Percentiles rank a stretch among this genome's conserved stretches.
phyloP scores from a whole-genome alignment of 768 basidiomycete genomes.

The Lyophyllum atratum region DNA sequence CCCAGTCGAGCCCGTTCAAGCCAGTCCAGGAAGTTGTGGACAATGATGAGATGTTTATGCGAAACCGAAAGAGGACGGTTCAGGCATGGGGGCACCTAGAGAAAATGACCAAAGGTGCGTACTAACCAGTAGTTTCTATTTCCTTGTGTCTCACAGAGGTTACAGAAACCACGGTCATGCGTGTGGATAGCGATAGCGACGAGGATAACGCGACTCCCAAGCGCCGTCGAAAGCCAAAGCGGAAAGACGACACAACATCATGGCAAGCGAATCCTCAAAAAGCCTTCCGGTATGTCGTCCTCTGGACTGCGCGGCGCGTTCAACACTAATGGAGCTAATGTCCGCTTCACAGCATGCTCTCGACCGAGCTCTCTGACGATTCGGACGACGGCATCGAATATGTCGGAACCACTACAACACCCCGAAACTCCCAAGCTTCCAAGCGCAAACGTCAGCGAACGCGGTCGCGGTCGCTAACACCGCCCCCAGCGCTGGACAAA shows the following conservation, averaged over 20 bases:
- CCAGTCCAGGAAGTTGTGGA: constrained; percentile 40
- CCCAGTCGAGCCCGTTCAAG: constrained; percentile 7
- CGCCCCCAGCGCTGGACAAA: constrained; percentile 63
- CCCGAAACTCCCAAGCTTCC: constrained; percentile 30
- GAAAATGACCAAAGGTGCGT: constrained; percentile 55
- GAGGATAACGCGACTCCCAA: constrained; percentile 33
- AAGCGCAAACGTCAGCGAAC: constrained; percentile 52
- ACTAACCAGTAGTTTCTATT: background rate
- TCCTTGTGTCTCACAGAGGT: background rate
- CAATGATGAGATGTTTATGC: constrained; percentile 71
- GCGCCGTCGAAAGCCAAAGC: constrained; percentile 38
- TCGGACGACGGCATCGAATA: constrained; percentile 47
- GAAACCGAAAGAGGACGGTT: constrained; percentile 58
- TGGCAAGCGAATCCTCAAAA: constrained; percentile 42
- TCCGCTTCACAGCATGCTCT: constrained; percentile 35
- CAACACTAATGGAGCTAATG: background rate
- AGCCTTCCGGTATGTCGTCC: constrained; percentile 41
- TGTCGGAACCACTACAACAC: constrained; percentile 22
- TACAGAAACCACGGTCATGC: constrained; percentile 9
- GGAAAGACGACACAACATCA: constrained; percentile 33
- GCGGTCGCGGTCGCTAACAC: constrained; percentile 74
- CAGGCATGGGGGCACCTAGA: constrained; percentile 63
- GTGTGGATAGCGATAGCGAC: constrained; percentile 24
- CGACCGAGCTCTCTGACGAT: constrained; percentile 42
- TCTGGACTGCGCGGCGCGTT: constrained; percentile 1